Evolutionary conservation across 1,139 yeast species (phyloP), one percentile per base, ranked within the genome.

Genomic region (Hemisphaericaspora xylofermentans): DNA sequence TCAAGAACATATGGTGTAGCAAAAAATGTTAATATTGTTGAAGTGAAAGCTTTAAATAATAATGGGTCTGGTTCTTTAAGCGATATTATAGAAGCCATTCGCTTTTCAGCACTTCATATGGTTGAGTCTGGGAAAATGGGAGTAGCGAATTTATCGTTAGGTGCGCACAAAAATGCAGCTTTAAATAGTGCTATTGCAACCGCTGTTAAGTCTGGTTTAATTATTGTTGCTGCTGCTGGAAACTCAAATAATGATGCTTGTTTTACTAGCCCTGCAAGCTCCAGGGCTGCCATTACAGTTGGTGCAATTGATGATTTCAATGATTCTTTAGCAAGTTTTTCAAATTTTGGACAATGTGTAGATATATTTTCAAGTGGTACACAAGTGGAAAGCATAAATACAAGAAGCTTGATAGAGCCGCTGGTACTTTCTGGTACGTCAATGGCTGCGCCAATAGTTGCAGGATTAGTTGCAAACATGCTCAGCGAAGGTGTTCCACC

Each of bases 301-400:
- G 96, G 96, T 0, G 95, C 96, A 2, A 78, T 88, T 38, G 94
- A 88, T 57, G 95, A 85, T 54, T 58, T 72, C 29, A 72, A 72
- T 18, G 95, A 88, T 50, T 56, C 71, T 1, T 68, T 88, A 30
- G 93, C 96, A 0, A 60, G 75, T 2, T 89, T 88, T 52, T 79
- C 94, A 10, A 88, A 89, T 53, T 88, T 94, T 93, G 97, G 96
- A 0, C 71, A 73, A 21, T 88, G 96, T 60, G 95, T 89, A 4
- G 89, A 88, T 57, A 70, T 86, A 1, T 84, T 86, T 63, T 89
- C 96, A 0, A 78, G 93, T 33, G 96, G 96, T 0, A 85, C 84
- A 0, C 68, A 70, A 36, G 82, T 89, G 2, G 63, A 58, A 40
- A 80, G 83, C 52, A 74, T 76, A 10, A 59, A 65, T 36, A 63